Base-by-base conservation (phyloP, 2,329 filamentous ascomycete genomes). In the Claviceps monticola region DNA sequence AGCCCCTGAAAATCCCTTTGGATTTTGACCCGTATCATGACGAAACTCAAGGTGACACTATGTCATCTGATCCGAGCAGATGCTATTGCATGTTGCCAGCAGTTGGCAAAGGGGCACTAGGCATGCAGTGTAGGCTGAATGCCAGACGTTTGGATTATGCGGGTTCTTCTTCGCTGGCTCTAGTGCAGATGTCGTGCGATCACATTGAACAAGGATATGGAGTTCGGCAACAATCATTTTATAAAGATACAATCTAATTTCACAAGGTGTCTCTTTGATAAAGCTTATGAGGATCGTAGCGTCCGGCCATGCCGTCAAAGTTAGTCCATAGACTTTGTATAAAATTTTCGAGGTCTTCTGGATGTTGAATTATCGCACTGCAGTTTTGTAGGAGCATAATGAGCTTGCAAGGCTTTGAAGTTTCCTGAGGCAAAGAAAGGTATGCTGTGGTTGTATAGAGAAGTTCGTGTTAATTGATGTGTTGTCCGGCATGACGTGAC, bases 1-100 rank as follows among this genome's bases (percentile, higher is more conserved):
- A 77, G 74, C 74, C 34, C 74, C 74, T 13, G 66, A 76, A 55
- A 78, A 78, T 56, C 74, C 74, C 1, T 78, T 78, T 56, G 74
- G 74, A 21, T 78, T 78, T 56, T 74, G 59, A 62, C 23, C 13
- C 41, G 16, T 17, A 7, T 5, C 3, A 13, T 29, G 11, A 42
- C 16, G 34, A 11, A 34, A 26, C 19, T 13, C 7, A n/a, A 26
- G 42, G 9, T 1, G 11, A 14, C 2, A 11, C 41, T 23, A 26
- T 45, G 42, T 14, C 26, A 23, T n/a, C 3, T 26, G 14, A 13
- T n/a, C 6, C 45, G n/a, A 9, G 45, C 45, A 6, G 26, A 17
- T 47, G 17, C 5, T 6, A 7, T 36, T 21, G 8, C 45, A 19
- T 19, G 17, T 47, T 26, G 23, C 29, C 8, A 46, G 45, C 17